phyloP scores from a whole-genome alignment of 2,329 filamentous ascomycete species.

The Fusarium sp. region DNA sequence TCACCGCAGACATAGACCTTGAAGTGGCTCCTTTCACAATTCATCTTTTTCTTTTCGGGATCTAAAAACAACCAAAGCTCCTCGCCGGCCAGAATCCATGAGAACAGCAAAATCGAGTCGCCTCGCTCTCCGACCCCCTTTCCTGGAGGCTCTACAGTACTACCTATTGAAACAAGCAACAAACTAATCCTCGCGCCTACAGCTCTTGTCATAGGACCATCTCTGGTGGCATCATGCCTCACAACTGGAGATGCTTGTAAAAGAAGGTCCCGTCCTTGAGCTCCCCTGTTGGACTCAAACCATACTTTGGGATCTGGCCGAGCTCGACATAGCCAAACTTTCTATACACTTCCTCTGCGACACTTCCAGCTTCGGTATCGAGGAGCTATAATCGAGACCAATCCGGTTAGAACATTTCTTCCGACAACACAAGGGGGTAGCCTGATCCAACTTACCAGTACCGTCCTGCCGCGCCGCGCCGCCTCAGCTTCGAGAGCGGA shows the following conservation, averaged over 20 bases:
- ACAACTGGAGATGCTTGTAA: conserved; percentile 64
- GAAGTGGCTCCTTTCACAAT: not conserved
- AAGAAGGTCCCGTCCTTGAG: conserved; percentile 66
- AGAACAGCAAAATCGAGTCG: conserved; percentile 42
- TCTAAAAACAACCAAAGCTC: conserved; percentile 38
- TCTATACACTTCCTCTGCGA: conserved; percentile 65
- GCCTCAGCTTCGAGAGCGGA: conserved; percentile 67
- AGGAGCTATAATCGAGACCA: conserved; percentile 54
- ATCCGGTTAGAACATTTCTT: not conserved
- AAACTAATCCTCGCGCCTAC: not conserved
- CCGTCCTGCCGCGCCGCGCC: conserved; percentile 57
- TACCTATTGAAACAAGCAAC: conserved; percentile 1
- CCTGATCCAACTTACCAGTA: conserved; percentile 61
- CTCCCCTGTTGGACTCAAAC: conserved; percentile 60
- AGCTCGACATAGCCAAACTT: conserved; percentile 67
- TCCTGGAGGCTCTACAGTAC: conserved; percentile 31
- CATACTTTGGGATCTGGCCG: conserved; percentile 67
- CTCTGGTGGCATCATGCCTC: not conserved
- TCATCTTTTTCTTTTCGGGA: conserved; percentile 20
- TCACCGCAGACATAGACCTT: not conserved
- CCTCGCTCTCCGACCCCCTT: conserved; percentile 38
- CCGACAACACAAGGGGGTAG: not conserved
- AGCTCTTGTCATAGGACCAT: not conserved
- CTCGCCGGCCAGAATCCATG: conserved; percentile 27
- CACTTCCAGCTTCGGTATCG: conserved; percentile 63